Base-by-base conservation (phyloP, 495 filamentous ascomycete genomes). In the Xanthoparmelia taractica region DNA sequence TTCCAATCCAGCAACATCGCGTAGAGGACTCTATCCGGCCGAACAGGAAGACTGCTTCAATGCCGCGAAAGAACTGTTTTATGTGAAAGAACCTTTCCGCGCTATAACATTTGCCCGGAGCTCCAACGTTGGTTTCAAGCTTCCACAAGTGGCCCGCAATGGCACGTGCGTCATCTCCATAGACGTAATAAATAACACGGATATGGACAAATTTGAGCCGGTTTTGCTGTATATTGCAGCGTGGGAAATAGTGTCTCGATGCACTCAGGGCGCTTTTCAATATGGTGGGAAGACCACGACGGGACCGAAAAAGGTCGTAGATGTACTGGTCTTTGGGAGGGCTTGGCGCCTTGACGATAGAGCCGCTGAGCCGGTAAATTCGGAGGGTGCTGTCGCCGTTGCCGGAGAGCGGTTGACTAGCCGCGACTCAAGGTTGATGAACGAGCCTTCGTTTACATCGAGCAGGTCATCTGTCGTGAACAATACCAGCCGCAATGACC, bases 111-210 rank as follows among this genome's bases (percentile, higher is more conserved):
- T 59, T 17, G 57, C 57, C 12, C 20, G 57, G 31, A 33, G 29
- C 2, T 0, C 4, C 11, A 8, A 23, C 0, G 38, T 15, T 23
- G 37, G 57, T 31, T 59, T 59, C 38, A 31, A 27, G 18, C 57
- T 59, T 7, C 57, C 57, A 34, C 27, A 33, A 13, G 38, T 31
- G 13, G 2, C 47, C 11, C 45, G 43, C 25, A 48, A 20, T 2
- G 45, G 45, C 25, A 37, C 29, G 33, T 61, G 45, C 45, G 31
- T 61, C 36, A 33, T 61, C 31, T 61, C 59, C 2, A 27, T 61
- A 52, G 59, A 61, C 23, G 59, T 61, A 29, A 27, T 37, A 29
- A 37, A 18, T 2, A 34, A 61, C 7, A 11, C 23, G 2, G 59
- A 52, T 20, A 18, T 31, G 31, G 59, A 61, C 18, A 20, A 4